Evolutionary conservation across 179 eudicot genomes (phyloP).

Genomic region (Sideroxylon spinosum): DNA sequence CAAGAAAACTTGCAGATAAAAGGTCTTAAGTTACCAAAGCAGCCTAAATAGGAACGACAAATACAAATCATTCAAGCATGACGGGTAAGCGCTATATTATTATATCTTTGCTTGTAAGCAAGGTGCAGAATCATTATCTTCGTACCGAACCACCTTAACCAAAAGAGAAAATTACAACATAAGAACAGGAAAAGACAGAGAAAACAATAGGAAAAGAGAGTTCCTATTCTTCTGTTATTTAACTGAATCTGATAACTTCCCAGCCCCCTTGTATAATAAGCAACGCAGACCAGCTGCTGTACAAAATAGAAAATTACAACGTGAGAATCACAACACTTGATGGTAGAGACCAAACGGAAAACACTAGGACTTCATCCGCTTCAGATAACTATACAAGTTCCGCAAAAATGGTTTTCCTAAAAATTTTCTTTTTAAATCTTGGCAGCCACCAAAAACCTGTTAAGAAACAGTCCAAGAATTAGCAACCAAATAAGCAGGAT

Average conservation of each 20-base stretch:
- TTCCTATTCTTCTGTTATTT: neutral
- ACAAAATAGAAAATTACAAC: neutral
- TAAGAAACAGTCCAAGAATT: conserved; percentile 1
- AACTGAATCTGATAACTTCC: neutral
- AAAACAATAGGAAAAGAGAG: neutral
- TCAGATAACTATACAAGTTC: neutral
- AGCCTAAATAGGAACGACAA: neutral
- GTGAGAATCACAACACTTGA: neutral
- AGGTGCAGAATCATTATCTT: neutral
- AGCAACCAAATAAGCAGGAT: neutral
- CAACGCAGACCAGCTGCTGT: neutral
- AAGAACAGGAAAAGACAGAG: too few species aligned
- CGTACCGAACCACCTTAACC: neutral
- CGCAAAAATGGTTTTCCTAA: neutral
- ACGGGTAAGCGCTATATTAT: neutral
- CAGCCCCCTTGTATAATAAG: neutral
- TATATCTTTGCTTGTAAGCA: neutral
- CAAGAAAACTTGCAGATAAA: too few species aligned
- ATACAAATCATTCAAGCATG: neutral
- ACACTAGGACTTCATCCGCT: neutral
- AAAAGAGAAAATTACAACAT: too few species aligned
- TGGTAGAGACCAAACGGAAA: neutral
- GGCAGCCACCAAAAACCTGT: conserved; percentile 8
- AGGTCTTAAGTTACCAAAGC: too few species aligned
- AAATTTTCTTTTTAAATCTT: neutral